Percentiles rank a stretch among this genome's conserved stretches.
These are phyloP conservation scores for Malassezia nana DNA, from an alignment of 1,284 basidiomycete species.

Conservation along the genomic window DNA sequence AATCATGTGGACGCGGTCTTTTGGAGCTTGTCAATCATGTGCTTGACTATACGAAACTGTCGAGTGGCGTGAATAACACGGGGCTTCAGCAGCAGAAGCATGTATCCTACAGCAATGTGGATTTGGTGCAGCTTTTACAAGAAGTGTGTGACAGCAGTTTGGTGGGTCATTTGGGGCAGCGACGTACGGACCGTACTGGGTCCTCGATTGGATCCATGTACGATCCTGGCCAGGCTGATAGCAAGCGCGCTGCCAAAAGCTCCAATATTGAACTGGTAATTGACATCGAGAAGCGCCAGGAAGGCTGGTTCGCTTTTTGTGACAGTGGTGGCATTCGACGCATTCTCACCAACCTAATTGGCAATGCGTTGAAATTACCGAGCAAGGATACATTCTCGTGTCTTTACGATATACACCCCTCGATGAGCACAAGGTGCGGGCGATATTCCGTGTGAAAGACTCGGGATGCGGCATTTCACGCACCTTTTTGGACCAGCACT, in stretches of 20 bases:
- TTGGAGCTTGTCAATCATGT: constrained; percentile 77
- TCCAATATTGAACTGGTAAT: constrained; percentile 69
- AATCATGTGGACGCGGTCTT: constrained; percentile 51
- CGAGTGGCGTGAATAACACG: constrained; percentile 52
- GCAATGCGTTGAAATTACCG: constrained; percentile 85
- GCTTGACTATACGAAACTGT: constrained; percentile 88
- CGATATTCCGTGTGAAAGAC: constrained; percentile 58
- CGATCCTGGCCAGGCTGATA: not conserved
- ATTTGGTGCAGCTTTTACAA: constrained; percentile 80
- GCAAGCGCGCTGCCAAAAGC: constrained; percentile 44
- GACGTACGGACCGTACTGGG: not conserved
- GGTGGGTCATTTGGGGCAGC: constrained; percentile 71
- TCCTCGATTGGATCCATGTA: not conserved
- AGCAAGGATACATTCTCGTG: constrained; percentile 76
- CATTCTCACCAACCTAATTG: constrained; percentile 88
- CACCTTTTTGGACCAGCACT: constrained; percentile 60
- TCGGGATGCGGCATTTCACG: constrained; percentile 63
- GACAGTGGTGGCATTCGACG: constrained; percentile 86
- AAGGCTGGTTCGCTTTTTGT: constrained; percentile 76
- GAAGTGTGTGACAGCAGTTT: constrained; percentile 89
- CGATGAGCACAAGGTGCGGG: constrained; percentile 38
- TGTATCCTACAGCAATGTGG: constrained; percentile 43
- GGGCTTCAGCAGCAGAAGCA: not conserved
- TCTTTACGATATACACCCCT: constrained; percentile 64
- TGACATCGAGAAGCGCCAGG: constrained; percentile 65